A percentile compares a stretch with the other conserved stretches of the same genome.
Conservation (phyloP, 2,329 filamentous ascomycete genomes). For the Colletotrichum agaves region DNA sequence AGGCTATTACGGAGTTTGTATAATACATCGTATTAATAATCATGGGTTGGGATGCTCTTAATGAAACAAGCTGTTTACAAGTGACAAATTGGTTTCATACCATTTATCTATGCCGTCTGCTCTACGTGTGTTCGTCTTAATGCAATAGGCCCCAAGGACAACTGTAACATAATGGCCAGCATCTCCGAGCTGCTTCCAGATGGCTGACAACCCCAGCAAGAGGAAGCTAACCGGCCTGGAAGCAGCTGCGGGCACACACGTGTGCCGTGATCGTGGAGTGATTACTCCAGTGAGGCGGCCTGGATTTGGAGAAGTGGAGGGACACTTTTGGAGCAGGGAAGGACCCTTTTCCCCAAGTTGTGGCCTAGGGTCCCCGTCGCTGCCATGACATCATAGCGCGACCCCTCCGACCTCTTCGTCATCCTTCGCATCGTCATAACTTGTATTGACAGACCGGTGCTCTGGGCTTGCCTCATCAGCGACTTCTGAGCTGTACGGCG, state of each 20-base stretch:
- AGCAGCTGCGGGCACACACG: background rate
- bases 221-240: background rate
- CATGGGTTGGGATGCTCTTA: conserved; percentile 11
- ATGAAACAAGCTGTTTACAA: conserved; percentile 12
- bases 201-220: conserved; percentile 3
- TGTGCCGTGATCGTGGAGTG: conserved; percentile 7
- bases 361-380: background rate
- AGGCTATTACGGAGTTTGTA: conserved; percentile 17
- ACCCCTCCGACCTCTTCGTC: conserved; percentile 31
- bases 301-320: conserved; percentile 18
- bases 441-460: background rate
- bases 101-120: too few species aligned
- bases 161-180: background rate
- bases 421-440: conserved; percentile 32
- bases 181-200: background rate
- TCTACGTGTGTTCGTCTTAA: background rate
- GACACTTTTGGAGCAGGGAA: background rate
- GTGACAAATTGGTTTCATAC: background rate
- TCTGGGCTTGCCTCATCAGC: conserved; percentile 16
- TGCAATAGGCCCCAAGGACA: too few species aligned
- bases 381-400: conserved; percentile 35
- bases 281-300: background rate
- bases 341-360: conserved; percentile 11
- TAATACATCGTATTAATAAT: background rate
- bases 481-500: background rate